Evolutionary conservation across 257 asterid species (phyloP).

Genomic region (Capsicum chinense): DNA sequence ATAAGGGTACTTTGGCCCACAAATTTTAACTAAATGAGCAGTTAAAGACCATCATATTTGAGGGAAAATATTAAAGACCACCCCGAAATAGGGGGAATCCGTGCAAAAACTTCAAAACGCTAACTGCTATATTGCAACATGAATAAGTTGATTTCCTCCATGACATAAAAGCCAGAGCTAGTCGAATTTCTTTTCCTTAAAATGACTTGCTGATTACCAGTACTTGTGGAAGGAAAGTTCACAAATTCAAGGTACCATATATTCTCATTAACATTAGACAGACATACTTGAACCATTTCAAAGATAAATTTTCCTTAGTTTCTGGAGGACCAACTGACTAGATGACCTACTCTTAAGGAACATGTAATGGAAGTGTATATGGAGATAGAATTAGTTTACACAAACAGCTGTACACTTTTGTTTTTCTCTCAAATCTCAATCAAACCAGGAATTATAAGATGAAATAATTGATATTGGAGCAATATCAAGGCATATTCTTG

Average conservation of each 20-base stretch:
- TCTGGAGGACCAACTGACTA: background rate
- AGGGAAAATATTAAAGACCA: background rate
- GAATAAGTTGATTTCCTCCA: slow-evolving; percentile 11
- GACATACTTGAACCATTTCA: background rate
- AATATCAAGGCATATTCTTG: background rate
- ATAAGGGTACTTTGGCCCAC: background rate
- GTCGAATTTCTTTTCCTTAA: slow-evolving; percentile 8
- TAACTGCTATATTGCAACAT: background rate
- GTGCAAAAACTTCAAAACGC: background rate
- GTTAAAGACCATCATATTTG: background rate
- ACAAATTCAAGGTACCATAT: background rate
- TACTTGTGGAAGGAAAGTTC: background rate
- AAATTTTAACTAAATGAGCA: background rate
- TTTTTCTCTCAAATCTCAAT: background rate
- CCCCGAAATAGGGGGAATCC: background rate
- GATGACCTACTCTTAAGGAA: background rate
- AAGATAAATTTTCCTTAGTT: slow-evolving; percentile 6
- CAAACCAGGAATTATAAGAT: background rate
- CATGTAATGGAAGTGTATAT: background rate
- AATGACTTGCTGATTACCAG: background rate
- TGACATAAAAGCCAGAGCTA: slow-evolving; percentile 11
- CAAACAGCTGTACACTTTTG: slow-evolving; percentile 7
- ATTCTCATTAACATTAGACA: background rate
- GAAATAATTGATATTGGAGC: background rate
- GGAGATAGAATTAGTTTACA: background rate